Evolutionary conservation across 2,329 filamentous ascomycete genomes (phyloP), one percentile per base, ranked within the genome.

Genomic region (Penicillium sp.): DNA sequence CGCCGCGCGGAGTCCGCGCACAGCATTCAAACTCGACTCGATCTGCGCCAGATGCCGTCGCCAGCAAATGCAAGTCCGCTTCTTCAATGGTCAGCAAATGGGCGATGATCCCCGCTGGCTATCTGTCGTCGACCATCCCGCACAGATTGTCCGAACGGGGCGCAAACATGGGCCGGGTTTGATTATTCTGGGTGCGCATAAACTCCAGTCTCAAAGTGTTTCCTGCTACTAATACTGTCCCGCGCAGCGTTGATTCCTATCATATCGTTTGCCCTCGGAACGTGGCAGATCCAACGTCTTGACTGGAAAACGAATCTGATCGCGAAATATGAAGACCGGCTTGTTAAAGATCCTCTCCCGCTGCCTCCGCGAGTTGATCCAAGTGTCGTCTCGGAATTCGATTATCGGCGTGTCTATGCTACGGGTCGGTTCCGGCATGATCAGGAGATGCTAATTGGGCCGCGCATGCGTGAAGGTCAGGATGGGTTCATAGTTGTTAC

Each of bases 371-470:
- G 87, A 58, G 84, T 99, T 66, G 93, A 98, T 75, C 90, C 92
- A 0, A 81, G 83, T n/a, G 92, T 90, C 9, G 85, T 97, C 68
- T 82, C 88, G 67, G 92, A 96, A 44, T 99, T 99, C 76, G 94
- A 99, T 77, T 97, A 94, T 80, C 86, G 95, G 64, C 86, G 92
- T 60, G 91, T 99, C 54, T 85, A 87, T 65, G 90, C 92, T 11
- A 86, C 82, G 0, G 95, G 95, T 9, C 82, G 78, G 60, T 88
- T 92, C 69, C 83, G 91, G 45, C 95, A 99, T 78, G 93, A 97
- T 75, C 88, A 91, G 75, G 95, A 99, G 82, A 99, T 99, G 93
- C 84, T 99, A 56, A 88, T 99, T 63, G 95, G 95, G 0, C 95
- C 95, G 61, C 88, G 95, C 52, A 88, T 97, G 82, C 86, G 88